Conservation (phyloP, 2,329 filamentous ascomycete species). For the Cadophora malorum region DNA sequence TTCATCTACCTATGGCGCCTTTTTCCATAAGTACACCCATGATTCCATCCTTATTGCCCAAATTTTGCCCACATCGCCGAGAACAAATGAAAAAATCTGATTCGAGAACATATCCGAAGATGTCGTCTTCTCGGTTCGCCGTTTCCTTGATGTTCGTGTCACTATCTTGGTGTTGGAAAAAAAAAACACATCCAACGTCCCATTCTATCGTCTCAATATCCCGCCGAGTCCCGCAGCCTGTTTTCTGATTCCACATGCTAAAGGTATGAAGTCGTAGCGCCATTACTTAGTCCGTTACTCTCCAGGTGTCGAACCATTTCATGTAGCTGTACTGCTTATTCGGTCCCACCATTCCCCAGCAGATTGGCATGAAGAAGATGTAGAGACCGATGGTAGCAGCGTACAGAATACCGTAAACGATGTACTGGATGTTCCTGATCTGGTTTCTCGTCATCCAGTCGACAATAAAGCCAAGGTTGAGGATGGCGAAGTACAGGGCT, state of each 20-base stretch:
- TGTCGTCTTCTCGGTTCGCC: background rate
- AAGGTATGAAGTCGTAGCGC: slow-evolving; percentile 9
- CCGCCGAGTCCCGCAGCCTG: background rate
- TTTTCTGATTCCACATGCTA: background rate
- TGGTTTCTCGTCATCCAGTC: slow-evolving; percentile 81
- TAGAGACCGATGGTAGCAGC: slow-evolving; percentile 79
- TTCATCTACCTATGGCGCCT: slow-evolving; percentile 33
- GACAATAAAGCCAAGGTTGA: slow-evolving; percentile 84
- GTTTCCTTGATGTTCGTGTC: background rate
- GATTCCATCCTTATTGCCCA: slow-evolving; percentile 16
- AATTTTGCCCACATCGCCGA: slow-evolving; percentile 25
- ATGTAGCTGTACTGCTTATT: slow-evolving; percentile 87
- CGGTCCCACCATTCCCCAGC: slow-evolving; percentile 91
- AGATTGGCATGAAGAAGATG: slow-evolving; percentile 88
- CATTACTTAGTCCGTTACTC: slow-evolving; percentile 43
- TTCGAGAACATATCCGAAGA: slow-evolving; percentile 26
- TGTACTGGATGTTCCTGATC: slow-evolving; percentile 67
- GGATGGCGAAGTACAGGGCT: slow-evolving; percentile 94
- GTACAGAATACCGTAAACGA: slow-evolving; percentile 78
- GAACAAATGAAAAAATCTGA: slow-evolving; percentile 32
- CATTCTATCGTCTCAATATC: slow-evolving; percentile 4
- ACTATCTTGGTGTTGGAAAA: background rate
- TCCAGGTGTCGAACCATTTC: slow-evolving; percentile 92
- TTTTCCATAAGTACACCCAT: slow-evolving; percentile 22
- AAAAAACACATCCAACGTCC: background rate